phyloP scores from a whole-genome alignment of 139 green algal species.

The Diplosphaera chodatii region DNA sequence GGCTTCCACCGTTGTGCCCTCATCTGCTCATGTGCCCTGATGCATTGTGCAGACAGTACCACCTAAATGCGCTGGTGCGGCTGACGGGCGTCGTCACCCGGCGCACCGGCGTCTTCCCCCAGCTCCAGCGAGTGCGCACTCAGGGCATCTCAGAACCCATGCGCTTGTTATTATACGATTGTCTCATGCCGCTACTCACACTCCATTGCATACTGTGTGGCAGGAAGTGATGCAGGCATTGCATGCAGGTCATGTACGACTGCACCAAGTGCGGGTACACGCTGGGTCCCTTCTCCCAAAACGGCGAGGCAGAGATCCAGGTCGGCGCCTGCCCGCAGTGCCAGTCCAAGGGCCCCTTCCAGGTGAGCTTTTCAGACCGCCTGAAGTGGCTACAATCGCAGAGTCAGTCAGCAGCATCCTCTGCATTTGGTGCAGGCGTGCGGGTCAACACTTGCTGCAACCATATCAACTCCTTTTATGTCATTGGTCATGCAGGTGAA shows the following conservation, averaged over 20 bases:
- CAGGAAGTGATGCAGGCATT: too few relatives aligned
- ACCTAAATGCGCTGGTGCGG: constrained; percentile 84
- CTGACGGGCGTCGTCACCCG: constrained; percentile 90
- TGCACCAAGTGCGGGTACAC: constrained; percentile 82
- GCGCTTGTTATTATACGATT: neutral
- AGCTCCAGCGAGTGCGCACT: constrained; percentile 56
- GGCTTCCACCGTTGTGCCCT: neutral
- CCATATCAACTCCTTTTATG: too few relatives aligned
- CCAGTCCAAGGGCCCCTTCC: constrained; percentile 85
- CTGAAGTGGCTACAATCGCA: too few relatives aligned
- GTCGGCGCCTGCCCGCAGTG: constrained; percentile 78
- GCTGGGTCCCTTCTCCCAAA: constrained; percentile 85
- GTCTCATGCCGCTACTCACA: too few relatives aligned
- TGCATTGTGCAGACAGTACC: constrained; percentile 50
- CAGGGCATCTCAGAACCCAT: neutral
- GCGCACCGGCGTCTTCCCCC: constrained; percentile 94
- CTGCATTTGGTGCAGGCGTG: too few relatives aligned
- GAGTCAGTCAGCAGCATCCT: too few relatives aligned
- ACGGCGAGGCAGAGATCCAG: constrained; percentile 65
- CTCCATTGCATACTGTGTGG: too few relatives aligned
- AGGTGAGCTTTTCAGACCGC: constrained; percentile 30
- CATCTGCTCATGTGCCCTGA: constrained; percentile 1
- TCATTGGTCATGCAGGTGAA: constrained; percentile 53
- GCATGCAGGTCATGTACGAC: constrained; percentile 86
- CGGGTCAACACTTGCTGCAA: too few relatives aligned